Evolutionary conservation across 2,329 filamentous ascomycete genomes (phyloP).

Genomic region (Ophiostoma triangulosporum): DNA sequence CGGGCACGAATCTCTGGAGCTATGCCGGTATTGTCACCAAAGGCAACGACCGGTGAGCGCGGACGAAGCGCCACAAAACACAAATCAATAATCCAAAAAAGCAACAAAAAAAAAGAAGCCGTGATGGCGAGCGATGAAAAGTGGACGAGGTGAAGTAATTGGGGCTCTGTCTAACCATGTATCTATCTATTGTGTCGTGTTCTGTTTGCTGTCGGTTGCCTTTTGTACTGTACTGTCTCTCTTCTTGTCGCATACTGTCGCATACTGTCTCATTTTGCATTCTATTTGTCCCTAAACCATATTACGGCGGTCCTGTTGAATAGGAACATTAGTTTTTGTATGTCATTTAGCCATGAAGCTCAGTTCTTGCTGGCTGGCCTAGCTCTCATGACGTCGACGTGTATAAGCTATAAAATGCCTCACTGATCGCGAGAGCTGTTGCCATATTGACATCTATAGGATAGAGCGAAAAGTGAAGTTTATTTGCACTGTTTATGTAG

Average conservation of each 20-base stretch:
- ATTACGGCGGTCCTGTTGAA: neutral
- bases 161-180: neutral
- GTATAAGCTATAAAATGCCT: too few relatives aligned
- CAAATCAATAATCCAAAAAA: neutral
- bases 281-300: neutral
- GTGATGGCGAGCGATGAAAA: neutral
- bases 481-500: too few relatives aligned
- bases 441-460: too few relatives aligned
- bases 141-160: neutral
- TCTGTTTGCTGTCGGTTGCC: neutral
- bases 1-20: conserved; percentile 18
- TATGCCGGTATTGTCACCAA: conserved; percentile 20
- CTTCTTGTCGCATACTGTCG: neutral
- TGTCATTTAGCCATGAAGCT: neutral
- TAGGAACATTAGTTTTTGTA: neutral
- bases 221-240: neutral
- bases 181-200: neutral
- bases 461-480: too few relatives aligned
- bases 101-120: neutral
- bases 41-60: neutral
- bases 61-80: neutral
- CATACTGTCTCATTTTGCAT: neutral
- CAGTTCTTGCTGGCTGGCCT: too few relatives aligned
- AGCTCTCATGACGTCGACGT: too few relatives aligned
- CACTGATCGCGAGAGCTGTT: too few relatives aligned